A percentile compares a stretch with the other conserved stretches of the same genome.
phyloP scores from a whole-genome alignment of 2,329 filamentous ascomycete species.

The Penicillium occitanis region DNA sequence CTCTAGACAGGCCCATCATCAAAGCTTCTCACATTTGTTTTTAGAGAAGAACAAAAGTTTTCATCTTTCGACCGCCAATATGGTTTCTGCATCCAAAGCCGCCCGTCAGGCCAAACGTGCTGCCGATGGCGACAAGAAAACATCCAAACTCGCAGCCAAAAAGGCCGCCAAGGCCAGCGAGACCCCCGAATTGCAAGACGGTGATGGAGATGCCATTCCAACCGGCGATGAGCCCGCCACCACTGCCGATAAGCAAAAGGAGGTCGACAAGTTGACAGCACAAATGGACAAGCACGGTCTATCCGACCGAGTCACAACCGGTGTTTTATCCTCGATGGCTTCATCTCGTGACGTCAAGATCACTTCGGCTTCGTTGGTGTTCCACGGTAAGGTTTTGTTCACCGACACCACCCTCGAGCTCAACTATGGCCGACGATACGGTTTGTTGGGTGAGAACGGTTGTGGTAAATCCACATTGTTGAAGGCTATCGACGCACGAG shows the following conservation, averaged over 20 bases:
- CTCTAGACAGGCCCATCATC: not conserved
- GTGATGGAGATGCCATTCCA: conserved; percentile 55
- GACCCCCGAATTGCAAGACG: conserved; percentile 59
- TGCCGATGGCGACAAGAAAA: conserved; percentile 70
- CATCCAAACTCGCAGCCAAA: conserved; percentile 72
- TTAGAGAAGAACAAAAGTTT: conserved; percentile 8
- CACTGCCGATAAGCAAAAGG: conserved; percentile 69
- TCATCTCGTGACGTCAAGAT: conserved; percentile 96
- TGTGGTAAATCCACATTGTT: conserved; percentile 98
- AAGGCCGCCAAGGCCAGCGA: conserved; percentile 46
- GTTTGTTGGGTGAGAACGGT: conserved; percentile 95
- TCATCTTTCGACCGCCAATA: conserved; percentile 37
- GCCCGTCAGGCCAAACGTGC: conserved; percentile 66
- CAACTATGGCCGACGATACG: conserved; percentile 88
- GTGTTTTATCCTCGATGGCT: conserved; percentile 82
- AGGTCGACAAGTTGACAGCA: conserved; percentile 80
- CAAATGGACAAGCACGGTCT: conserved; percentile 97
- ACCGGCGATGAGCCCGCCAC: conserved; percentile 66
- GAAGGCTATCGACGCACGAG: conserved; percentile 89
- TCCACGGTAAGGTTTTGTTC: conserved; percentile 96
- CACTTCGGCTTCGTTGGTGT: conserved; percentile 86
- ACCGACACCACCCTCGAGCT: conserved; percentile 92
- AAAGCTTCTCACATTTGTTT: not conserved
- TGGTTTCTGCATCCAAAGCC: conserved; percentile 69
- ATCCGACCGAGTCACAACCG: conserved; percentile 96